Evolutionary conservation across 768 basidiomycete genomes (phyloP).

Genomic region (Serendipita sp.): DNA sequence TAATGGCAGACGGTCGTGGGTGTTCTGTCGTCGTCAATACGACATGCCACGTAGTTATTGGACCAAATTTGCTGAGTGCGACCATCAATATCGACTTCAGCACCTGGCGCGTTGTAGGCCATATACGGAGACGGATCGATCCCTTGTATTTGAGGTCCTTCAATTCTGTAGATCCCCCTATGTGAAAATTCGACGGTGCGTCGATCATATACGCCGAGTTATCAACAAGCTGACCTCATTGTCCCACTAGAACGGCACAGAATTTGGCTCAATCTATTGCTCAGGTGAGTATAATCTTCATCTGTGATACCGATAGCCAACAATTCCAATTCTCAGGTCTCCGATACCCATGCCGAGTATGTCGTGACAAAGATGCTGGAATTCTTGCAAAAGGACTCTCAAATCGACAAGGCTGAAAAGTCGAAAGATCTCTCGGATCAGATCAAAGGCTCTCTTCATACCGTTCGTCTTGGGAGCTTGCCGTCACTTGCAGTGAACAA

Average conservation of each 20-base stretch:
- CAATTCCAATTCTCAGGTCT: neutral
- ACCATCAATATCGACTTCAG: constrained; percentile 19
- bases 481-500: constrained; percentile 29
- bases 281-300: neutral
- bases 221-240: too few relatives aligned
- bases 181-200: neutral
- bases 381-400: neutral
- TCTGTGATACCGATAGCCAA: neutral
- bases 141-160: constrained; percentile 29
- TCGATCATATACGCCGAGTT: neutral
- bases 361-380: neutral
- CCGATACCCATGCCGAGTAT: constrained; percentile 1
- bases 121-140: constrained; percentile 65
- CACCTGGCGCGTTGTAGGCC: constrained; percentile 44
- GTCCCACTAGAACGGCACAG: neutral
- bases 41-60: constrained; percentile 8
- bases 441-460: neutral
- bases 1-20: constrained; percentile 5
- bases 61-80: constrained; percentile 6
- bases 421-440: neutral
- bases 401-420: neutral
- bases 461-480: constrained; percentile 4
- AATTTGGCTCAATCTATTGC: constrained; percentile 1
- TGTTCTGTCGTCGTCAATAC: constrained; percentile 6
- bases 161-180: neutral